Conservation (phyloP, 768 basidiomycete species). For the Suillus cothurnatus region DNA sequence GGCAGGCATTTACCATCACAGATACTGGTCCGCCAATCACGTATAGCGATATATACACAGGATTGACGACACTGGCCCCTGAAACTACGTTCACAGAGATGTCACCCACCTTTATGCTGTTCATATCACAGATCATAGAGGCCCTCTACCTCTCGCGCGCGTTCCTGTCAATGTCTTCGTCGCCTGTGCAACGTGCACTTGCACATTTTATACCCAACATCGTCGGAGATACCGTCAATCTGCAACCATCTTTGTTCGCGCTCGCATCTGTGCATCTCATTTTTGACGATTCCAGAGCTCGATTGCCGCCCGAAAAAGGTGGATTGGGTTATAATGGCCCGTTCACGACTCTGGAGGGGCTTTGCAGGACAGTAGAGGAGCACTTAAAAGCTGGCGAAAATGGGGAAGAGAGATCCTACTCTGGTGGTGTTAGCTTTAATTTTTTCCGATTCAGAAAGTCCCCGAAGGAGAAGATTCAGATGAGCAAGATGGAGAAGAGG, state of each 20-base stretch:
- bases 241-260: conserved; percentile 62
- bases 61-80: conserved; percentile 57
- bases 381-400: conserved; percentile 40
- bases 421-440: conserved; percentile 49
- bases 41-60: conserved; percentile 62
- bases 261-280: conserved; percentile 57
- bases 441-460: conserved; percentile 29
- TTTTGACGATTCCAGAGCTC: conserved; percentile 67
- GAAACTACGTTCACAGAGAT: conserved; percentile 56
- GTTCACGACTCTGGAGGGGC: conserved; percentile 59
- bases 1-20: conserved; percentile 65
- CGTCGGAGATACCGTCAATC: conserved; percentile 50
- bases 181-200: conserved; percentile 33
- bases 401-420: conserved; percentile 41
- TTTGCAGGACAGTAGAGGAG: conserved; percentile 58
- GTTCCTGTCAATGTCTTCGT: conserved; percentile 36
- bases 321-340: conserved; percentile 64
- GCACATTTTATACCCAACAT: conserved; percentile 45
- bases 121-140: conserved; percentile 63
- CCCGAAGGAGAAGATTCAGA: conserved; percentile 21
- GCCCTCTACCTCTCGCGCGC: conserved; percentile 51
- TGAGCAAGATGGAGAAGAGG: conserved; percentile 30
- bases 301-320: conserved; percentile 53
- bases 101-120: conserved; percentile 65
- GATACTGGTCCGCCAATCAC: conserved; percentile 67